Percentiles rank a stretch among this genome's conserved stretches.
Evolutionary conservation across 768 basidiomycete genomes (phyloP).

Genomic region (Tylopilus sp.): DNA sequence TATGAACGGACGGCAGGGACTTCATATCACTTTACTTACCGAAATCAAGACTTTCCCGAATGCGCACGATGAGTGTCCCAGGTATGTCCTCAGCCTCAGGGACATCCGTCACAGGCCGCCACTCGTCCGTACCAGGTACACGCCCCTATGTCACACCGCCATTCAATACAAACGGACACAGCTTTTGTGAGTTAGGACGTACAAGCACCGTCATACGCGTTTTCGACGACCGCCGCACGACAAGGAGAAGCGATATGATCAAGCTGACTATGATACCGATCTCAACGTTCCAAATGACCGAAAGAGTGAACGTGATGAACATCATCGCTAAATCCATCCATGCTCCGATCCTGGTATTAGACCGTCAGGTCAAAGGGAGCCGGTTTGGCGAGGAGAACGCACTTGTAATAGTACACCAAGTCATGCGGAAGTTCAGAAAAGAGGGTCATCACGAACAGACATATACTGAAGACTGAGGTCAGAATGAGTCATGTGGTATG

Average conservation of each 20-base stretch:
- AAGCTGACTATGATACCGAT: conserved; percentile 88
- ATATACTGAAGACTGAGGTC: conserved; percentile 51
- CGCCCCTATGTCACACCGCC: conserved; percentile 54
- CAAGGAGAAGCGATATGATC: conserved; percentile 82
- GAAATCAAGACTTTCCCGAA: conserved; percentile 90
- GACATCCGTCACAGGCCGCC: conserved; percentile 88
- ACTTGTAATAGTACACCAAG: conserved; percentile 81
- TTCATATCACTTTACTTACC: conserved; percentile 42
- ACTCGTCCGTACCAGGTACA: conserved; percentile 82
- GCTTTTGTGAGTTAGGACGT: background rate
- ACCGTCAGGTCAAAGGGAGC: background rate
- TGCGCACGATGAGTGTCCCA: conserved; percentile 83
- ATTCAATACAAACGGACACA: conserved; percentile 3
- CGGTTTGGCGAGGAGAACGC: conserved; percentile 16
- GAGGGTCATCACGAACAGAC: conserved; percentile 80
- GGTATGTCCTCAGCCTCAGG: conserved; percentile 78
- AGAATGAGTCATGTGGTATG: conserved; percentile 3
- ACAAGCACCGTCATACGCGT: conserved; percentile 90
- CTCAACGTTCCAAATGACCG: conserved; percentile 89
- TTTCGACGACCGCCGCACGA: conserved; percentile 85
- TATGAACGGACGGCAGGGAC: background rate
- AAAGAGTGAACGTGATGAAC: conserved; percentile 82
- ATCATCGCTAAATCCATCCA: conserved; percentile 89
- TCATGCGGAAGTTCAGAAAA: conserved; percentile 87
- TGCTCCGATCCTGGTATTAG: conserved; percentile 61